Evolutionary conservation across 2,329 filamentous ascomycete species (phyloP), one percentile per base, ranked within the genome.

Genomic region (Ophiocordyceps sinensis): DNA sequence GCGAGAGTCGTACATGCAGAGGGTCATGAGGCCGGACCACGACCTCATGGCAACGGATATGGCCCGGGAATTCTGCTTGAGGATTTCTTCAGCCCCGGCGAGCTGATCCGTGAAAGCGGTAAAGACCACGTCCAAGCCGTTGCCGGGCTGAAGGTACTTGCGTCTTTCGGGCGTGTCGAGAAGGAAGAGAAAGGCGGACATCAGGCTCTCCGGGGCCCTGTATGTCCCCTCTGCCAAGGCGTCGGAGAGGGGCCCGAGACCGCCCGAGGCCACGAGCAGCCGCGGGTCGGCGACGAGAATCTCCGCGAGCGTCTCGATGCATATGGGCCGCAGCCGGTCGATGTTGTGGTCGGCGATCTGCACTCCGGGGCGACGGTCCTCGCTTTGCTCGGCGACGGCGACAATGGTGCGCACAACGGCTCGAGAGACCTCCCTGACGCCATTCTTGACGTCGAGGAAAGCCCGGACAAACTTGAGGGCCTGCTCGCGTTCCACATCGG

Each of bases 401-500:
- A 91, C 85, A 43, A 98, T 80, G 7, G 89, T 91, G 41, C 91
- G 78, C 8, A 94, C 83, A 17, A 98, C 79, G 1, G 85, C 81
- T 44, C 84, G 75, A 2, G 91, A 93, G 30, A 98, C 74, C 57
- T 98, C 89, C 47, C 77, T 74, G 9, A 93, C 80, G 11, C 91
- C 91, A 47, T 87, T 85, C 56, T 95, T 95, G 48, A 96, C 86
- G 56, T 98, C 91, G 3, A 98, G 67, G 54, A 98, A 98, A 10
- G 88, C 85, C 44, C 91, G 78, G 23, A 96, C 81, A 57, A 98
- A 95, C 58, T 98, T 98, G 52, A 98, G 68, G 12, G 91, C 91
- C 62, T 98, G 91, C 60, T 98, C 91, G 41, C 93, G 77, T 64
- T 98, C 91, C 15, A 98, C 85, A 51, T 89, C 88, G n/a, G 89